phyloP scores from a whole-genome alignment of 805 yeast genomes.

The Cyberlindnera japonica region DNA sequence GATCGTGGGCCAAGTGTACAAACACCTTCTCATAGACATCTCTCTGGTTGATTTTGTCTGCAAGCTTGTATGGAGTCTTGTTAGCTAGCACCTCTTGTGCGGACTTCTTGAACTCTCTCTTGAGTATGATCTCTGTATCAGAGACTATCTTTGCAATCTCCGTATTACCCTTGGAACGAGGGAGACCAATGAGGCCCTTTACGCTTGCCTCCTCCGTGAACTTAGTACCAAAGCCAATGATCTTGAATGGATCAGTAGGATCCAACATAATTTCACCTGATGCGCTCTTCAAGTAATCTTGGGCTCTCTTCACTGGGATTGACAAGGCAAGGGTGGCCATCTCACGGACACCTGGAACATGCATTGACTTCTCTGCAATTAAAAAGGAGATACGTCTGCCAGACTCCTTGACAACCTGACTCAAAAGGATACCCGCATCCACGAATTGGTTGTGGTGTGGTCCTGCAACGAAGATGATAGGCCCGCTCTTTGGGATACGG shows the following conservation, averaged over 20 bases:
- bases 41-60: conserved; percentile 82
- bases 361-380: conserved; percentile 78
- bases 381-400: conserved; percentile 73
- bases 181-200: conserved; percentile 71
- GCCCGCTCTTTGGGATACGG: conserved; percentile 65
- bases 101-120: conserved; percentile 63
- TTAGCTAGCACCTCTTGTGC: conserved; percentile 41
- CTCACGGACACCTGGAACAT: conserved; percentile 63
- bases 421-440: conserved; percentile 77
- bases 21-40: conserved; percentile 81
- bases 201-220: conserved; percentile 55
- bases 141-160: conserved; percentile 64
- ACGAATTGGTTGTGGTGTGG: conserved; percentile 95
- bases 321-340: conserved; percentile 73
- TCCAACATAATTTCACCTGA: conserved; percentile 61
- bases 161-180: conserved; percentile 71
- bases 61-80: conserved; percentile 64
- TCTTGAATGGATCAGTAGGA: conserved; percentile 46
- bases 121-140: conserved; percentile 65
- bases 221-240: conserved; percentile 63
- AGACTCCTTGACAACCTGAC: conserved; percentile 65
- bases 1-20: conserved; percentile 72
- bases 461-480: conserved; percentile 90
- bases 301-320: conserved; percentile 91
- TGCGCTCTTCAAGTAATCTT: conserved; percentile 72